Evolutionary conservation across 345 rosid genomes (phyloP).

Genomic region (Camelina laxa): DNA sequence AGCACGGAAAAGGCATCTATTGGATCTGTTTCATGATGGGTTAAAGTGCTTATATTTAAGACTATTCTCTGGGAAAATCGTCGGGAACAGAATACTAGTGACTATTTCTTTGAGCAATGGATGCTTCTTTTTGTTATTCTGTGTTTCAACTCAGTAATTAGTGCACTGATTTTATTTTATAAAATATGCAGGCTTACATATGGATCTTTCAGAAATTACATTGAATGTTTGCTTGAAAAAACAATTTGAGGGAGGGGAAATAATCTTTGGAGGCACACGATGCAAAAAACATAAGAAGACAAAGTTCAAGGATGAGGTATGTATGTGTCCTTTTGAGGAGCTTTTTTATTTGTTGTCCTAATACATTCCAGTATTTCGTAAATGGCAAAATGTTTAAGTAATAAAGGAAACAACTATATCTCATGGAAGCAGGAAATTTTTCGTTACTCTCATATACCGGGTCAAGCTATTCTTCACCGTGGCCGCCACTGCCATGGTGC

Average conservation of each 20-base stretch:
- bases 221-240: conserved; percentile 85
- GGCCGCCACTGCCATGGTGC: conserved; percentile 90
- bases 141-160: no score
- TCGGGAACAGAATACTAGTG: no score
- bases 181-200: conserved; percentile 60
- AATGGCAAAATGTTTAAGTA: background rate
- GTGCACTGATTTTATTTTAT: no score
- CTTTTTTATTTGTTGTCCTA: background rate
- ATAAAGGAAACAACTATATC: conserved; percentile 6
- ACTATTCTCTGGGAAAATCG: no score
- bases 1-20: no score
- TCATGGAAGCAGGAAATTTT: conserved; percentile 55
- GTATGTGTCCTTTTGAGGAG: conserved; percentile 45
- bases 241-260: conserved; percentile 76
- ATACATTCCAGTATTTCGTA: background rate
- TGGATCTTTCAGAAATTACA: conserved; percentile 90
- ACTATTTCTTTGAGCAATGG: no score
- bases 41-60: no score
- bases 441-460: conserved; percentile 63
- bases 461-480: conserved; percentile 75
- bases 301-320: conserved; percentile 60
- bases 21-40: no score
- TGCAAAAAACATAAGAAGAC: conserved; percentile 74
- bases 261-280: conserved; percentile 71
- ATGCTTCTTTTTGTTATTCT: no score